Conservation (phyloP, 306 rosid genomes). For the Rosa persica region DNA sequence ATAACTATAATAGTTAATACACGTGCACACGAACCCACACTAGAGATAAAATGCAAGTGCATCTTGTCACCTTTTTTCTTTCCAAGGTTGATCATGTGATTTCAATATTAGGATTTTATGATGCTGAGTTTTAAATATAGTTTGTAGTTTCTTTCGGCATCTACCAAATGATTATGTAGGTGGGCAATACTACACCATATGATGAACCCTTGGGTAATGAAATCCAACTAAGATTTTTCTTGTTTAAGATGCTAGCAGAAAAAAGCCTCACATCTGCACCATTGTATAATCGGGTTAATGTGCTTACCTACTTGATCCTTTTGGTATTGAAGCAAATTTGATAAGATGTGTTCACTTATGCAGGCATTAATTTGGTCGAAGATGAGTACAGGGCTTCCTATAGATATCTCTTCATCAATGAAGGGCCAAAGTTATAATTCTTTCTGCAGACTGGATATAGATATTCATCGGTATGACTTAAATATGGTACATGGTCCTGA, state of each 20-base stretch:
- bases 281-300: conserved; percentile 12
- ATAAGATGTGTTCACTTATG: conserved; percentile 18
- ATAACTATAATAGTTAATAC: neutral
- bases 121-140: neutral
- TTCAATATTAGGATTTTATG: neutral
- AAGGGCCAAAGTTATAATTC: conserved; percentile 63
- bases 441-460: conserved; percentile 93
- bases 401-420: conserved; percentile 89
- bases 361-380: conserved; percentile 99
- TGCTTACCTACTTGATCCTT: conserved; percentile 14
- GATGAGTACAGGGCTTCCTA: conserved; percentile 98
- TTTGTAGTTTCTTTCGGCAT: neutral
- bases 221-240: neutral
- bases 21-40: neutral
- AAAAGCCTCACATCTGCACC: neutral
- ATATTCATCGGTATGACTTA: conserved; percentile 74
- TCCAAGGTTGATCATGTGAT: neutral
- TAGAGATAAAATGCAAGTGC: neutral
- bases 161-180: neutral
- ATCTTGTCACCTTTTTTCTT: neutral
- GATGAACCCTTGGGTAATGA: neutral
- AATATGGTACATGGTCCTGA: neutral
- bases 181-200: neutral
- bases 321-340: conserved; percentile 6
- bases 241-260: neutral